phyloP scores from a whole-genome alignment of 2,329 filamentous ascomycete genomes.

The Fusarium beomiforme region DNA sequence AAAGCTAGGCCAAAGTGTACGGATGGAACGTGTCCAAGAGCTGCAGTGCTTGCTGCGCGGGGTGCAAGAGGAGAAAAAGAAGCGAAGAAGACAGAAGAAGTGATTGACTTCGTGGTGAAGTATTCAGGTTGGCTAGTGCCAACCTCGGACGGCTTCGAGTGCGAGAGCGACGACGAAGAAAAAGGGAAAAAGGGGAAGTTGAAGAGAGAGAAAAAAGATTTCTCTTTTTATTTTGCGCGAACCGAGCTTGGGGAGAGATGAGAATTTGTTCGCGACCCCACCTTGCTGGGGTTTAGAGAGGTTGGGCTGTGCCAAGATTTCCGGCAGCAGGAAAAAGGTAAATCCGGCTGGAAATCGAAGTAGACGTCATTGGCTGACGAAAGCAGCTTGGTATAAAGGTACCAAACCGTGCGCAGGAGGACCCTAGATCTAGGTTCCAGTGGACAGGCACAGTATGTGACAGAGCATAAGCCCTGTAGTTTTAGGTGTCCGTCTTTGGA shows the following conservation, averaged over 20 bases:
- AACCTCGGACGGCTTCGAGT: conserved; percentile 51
- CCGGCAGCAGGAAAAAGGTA: conserved; percentile 12
- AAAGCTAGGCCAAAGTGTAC: conserved; percentile 61
- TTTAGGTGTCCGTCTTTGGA: conserved; percentile 22
- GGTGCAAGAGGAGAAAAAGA: conserved; percentile 60
- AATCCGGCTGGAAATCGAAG: conserved; percentile 17
- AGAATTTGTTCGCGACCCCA: conserved; percentile 47
- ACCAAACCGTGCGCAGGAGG: conserved; percentile 16
- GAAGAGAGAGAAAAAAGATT: conserved; percentile 29
- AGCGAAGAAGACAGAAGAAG: conserved; percentile 58
- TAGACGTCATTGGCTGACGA: conserved; percentile 43
- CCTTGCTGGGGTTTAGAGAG: conserved; percentile 39
- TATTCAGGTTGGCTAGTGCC: conserved; percentile 51
- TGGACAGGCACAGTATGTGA: conserved; percentile 15
- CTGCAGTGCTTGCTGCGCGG: conserved; percentile 75
- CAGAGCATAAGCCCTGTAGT: conserved; percentile 8
- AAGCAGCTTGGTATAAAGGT: conserved; percentile 26
- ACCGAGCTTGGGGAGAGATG: conserved; percentile 41
- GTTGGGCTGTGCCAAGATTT: conserved; percentile 37
- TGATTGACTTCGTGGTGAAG: conserved; percentile 56
- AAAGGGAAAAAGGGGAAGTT: conserved; percentile 19
- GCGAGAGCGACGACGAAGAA: conserved; percentile 37
- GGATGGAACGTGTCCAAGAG: conserved; percentile 60
- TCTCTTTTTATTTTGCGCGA: conserved; percentile 41
- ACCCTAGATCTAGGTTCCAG: conserved; percentile 25